These are phyloP conservation scores for Neurospora sp. DNA, from an alignment of 495 filamentous ascomycete genomes.

Conservation along the genomic window DNA sequence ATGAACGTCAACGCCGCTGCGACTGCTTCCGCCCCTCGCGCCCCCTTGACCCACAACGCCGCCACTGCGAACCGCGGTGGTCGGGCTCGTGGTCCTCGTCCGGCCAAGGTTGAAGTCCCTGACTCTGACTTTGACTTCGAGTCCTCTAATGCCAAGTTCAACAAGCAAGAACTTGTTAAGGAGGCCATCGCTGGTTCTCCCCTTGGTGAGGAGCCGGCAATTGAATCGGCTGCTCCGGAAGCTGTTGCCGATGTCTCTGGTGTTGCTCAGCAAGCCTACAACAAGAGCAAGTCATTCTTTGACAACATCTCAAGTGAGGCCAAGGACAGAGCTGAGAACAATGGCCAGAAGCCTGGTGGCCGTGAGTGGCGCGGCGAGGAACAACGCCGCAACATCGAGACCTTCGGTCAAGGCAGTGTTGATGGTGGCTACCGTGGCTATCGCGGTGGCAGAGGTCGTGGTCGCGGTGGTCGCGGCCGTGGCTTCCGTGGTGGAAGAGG, in stretches of 20 bases:
- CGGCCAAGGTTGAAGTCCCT: conserved; percentile 75
- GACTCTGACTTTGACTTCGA: conserved; percentile 89
- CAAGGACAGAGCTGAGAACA: conserved; percentile 74
- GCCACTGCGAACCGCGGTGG: conserved; percentile 40
- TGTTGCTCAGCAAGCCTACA: conserved; percentile 51
- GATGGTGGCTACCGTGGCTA: conserved; percentile 73
- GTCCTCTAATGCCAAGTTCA: conserved; percentile 90
- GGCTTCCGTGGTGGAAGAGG: conserved; percentile 38
- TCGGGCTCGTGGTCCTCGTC: conserved; percentile 42
- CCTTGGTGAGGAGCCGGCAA: conserved; percentile 42
- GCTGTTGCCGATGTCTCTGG: conserved; percentile 25
- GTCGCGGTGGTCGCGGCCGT: conserved; percentile 51
- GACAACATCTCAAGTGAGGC: conserved; percentile 94
- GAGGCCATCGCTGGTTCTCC: conserved; percentile 79
- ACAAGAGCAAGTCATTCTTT: conserved; percentile 81
- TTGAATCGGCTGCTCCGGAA: conserved; percentile 21
- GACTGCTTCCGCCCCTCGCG: background rate
- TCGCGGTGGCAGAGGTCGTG: conserved; percentile 60
- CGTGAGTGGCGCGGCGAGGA: conserved; percentile 89
- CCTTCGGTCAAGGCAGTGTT: conserved; percentile 95
- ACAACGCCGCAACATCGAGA: conserved; percentile 91
- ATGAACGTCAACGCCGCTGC: conserved; percentile 58
- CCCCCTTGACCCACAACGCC: conserved; percentile 6
- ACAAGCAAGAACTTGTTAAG: conserved; percentile 90
- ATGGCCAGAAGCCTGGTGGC: conserved; percentile 58